Conservation (phyloP, 257 asterid genomes). For the Plantago ovata region DNA sequence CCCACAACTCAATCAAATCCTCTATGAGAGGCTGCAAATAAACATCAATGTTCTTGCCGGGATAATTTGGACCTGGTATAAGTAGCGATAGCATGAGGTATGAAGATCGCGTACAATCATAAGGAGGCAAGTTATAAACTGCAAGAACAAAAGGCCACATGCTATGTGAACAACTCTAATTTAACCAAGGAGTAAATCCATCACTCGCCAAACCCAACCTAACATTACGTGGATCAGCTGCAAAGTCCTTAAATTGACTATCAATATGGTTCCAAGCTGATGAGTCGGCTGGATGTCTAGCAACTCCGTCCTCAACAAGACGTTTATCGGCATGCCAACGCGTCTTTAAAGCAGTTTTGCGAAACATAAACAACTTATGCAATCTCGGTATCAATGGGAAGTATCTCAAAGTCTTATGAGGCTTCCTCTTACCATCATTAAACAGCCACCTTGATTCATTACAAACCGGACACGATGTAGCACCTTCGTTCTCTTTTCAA, state of each 20-base stretch:
- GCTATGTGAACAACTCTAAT: no score
- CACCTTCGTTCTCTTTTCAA: background rate
- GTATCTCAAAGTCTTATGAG: slow-evolving; percentile 6
- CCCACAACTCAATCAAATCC: background rate
- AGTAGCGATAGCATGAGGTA: background rate
- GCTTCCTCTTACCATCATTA: background rate
- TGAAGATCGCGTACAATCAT: background rate
- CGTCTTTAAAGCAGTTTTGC: background rate
- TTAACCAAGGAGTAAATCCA: no score
- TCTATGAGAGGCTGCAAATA: background rate
- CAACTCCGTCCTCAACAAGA: background rate
- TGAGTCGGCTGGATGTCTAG: background rate
- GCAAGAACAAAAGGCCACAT: slow-evolving; percentile 1
- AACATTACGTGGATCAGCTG: background rate
- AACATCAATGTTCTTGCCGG: slow-evolving; percentile 1
- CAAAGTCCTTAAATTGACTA: background rate
- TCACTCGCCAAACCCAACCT: no score
- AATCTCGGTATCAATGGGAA: slow-evolving; percentile 4
- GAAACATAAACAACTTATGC: background rate
- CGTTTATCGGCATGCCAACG: slow-evolving; percentile 2
- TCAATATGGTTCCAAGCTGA: background rate
- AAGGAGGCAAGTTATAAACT: slow-evolving; percentile 4
- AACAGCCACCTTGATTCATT: background rate
- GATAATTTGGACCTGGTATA: background rate
- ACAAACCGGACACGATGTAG: background rate